Evolutionary conservation across 495 filamentous ascomycete species (phyloP), one percentile per base, ranked within the genome.

Genomic region (Podospora pseudopauciseta): DNA sequence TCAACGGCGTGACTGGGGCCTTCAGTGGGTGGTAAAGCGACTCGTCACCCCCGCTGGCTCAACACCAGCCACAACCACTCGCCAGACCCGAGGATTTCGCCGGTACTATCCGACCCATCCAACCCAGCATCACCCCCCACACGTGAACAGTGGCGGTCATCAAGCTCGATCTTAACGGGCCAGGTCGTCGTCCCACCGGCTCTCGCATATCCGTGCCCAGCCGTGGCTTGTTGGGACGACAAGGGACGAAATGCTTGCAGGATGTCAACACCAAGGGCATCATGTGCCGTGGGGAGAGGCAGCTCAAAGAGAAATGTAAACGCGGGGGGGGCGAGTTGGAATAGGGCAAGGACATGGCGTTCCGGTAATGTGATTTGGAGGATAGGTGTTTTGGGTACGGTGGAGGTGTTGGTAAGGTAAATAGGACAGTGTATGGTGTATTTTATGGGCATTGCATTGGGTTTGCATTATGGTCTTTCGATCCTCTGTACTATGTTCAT

Each of bases 1-100:
- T 23, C 23, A 23, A 23, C 23, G 23, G 23, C 23, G 23, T 23
- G 1, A 23, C 23, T 1, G 23, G 23, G 23, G 23, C 23, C 23
- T 23, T 23, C 23, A 23, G 23, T 23, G 23, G 23, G 23, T 2
- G 23, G 23, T 23, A 23, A 23, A 23, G 23, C 23, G 23, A 23
- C 68, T 65, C 55, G 65, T 63, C 49, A 68, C 66, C 23, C 65
- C 65, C 9, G 64, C 60, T 3, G 30, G 32, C 16, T 32, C 34
- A 66, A 60, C 1, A 68, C 65, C 13, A 68, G 39, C 39, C 68
- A 57, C 34, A 28, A 19, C 39, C 16, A 49, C 63, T 63, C 27
- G 6, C 32, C 55, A 7, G n/a, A 18, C n/a, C n/a, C 5, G 4
- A 26, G 1, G 34, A 20, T 23, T 9, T 64, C 58, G 57, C 59